These are phyloP conservation scores for Pseudogymnoascus sp. DNA, from an alignment of 2,329 filamentous ascomycete genomes.

Conservation along the genomic window DNA sequence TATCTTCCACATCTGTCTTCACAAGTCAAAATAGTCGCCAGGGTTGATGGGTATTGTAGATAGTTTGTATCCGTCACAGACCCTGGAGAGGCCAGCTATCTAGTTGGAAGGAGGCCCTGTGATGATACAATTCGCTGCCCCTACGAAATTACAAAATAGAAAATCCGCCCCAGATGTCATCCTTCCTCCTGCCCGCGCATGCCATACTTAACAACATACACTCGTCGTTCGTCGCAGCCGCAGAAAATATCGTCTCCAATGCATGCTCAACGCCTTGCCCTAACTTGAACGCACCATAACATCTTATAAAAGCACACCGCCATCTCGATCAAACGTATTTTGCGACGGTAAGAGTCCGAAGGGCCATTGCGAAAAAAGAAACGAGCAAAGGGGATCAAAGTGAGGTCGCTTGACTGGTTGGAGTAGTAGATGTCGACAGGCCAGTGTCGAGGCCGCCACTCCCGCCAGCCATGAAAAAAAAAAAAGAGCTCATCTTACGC, in stretches of 20 bases:
- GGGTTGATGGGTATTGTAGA: neutral
- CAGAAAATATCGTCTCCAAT: conserved; percentile 3
- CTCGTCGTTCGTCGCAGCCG: neutral
- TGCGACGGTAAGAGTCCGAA: neutral
- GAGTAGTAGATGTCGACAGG: neutral
- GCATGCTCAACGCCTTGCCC: conserved; percentile 5
- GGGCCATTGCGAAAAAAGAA: neutral
- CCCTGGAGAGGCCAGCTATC: conserved; percentile 5
- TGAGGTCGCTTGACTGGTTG: neutral
- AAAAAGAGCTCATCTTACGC: conserved; percentile 7
- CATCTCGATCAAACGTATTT: neutral
- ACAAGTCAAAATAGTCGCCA: neutral
- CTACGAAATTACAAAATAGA: conserved; percentile 6
- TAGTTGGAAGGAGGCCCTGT: conserved; percentile 7
- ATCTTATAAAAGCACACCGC: conserved; percentile 1
- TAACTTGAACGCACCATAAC: conserved; percentile 3
- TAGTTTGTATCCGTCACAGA: conserved; percentile 5
- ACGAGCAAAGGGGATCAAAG: neutral
- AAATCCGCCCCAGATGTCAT: conserved; percentile 3
- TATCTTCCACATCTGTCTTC: neutral
- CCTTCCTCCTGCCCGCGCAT: neutral
- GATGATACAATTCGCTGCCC: conserved; percentile 5
- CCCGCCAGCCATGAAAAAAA: neutral
- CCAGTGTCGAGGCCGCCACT: neutral
- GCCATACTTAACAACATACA: conserved; percentile 1